Conservation (phyloP, 768 basidiomycete species). For the Hygrocybe punicea region DNA sequence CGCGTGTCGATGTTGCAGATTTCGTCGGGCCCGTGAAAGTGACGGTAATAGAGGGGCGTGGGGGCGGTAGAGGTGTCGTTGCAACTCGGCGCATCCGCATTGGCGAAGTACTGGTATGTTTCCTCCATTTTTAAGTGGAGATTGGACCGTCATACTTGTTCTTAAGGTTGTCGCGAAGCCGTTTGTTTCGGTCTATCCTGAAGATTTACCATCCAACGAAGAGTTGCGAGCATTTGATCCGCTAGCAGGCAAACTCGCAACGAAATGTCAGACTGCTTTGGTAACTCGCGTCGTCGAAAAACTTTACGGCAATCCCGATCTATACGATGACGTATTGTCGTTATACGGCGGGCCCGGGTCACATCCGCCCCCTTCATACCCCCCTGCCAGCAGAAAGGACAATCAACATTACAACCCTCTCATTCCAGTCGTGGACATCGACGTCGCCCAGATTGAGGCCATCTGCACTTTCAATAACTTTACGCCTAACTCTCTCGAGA, state of each 20-base stretch:
- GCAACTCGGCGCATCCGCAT: not conserved
- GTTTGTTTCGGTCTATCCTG: not conserved
- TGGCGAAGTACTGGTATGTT: not conserved
- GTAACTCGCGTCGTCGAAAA: not conserved
- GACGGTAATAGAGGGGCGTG: not conserved
- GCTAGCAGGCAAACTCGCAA: not conserved
- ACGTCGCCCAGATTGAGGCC: not conserved
- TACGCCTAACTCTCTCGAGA: not conserved
- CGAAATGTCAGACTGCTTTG: not conserved
- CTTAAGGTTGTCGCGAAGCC: not conserved
- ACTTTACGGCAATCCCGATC: not conserved
- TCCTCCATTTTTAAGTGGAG: too few species aligned
- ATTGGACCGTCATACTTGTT: too few species aligned
- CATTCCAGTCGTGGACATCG: not conserved
- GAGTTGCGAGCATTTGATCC: not conserved
- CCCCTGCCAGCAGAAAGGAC: not conserved
- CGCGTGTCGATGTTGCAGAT: not conserved
- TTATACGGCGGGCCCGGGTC: not conserved
- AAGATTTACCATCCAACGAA: not conserved
- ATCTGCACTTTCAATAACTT: slow-evolving; percentile 1
- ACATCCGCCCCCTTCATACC: not conserved
- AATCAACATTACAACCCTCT: not conserved
- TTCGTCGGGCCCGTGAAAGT: slow-evolving; percentile 2
- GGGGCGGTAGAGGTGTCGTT: slow-evolving; percentile 1
- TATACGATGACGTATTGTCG: not conserved